These are phyloP conservation scores for Heimioporus punctisporus DNA, from an alignment of 1,284 basidiomycete species.

Conservation along the genomic window DNA sequence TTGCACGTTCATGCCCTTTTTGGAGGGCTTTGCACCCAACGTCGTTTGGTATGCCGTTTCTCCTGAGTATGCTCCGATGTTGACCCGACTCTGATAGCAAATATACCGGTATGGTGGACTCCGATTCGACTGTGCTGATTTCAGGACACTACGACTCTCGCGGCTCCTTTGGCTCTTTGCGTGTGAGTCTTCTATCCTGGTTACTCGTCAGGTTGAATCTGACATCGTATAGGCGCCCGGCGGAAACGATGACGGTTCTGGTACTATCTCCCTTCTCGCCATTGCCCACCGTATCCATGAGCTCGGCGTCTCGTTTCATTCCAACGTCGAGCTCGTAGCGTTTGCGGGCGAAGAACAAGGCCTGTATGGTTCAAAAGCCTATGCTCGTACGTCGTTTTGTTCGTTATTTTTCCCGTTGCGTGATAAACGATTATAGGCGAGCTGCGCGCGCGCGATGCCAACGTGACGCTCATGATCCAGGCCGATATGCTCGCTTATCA, in stretches of 20 bases:
- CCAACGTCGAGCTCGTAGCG: slow-evolving; percentile 68
- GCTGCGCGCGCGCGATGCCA: slow-evolving; percentile 55
- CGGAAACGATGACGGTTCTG: slow-evolving; percentile 82
- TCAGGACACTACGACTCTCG: slow-evolving; percentile 88
- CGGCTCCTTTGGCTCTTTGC: slow-evolving; percentile 73
- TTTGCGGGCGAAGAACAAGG: slow-evolving; percentile 81
- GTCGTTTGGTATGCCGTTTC: slow-evolving; percentile 66
- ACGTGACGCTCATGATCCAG: slow-evolving; percentile 83
- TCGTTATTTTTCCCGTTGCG: no score
- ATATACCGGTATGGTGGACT: slow-evolving; percentile 45
- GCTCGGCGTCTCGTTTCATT: slow-evolving; percentile 62
- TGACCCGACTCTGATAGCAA: slow-evolving; percentile 39
- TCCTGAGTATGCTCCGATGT: background rate
- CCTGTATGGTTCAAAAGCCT: slow-evolving; percentile 63
- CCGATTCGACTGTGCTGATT: slow-evolving; percentile 65
- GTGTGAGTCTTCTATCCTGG: slow-evolving; percentile 9
- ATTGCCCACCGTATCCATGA: slow-evolving; percentile 73
- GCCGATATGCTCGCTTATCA: slow-evolving; percentile 90
- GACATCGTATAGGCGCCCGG: slow-evolving; percentile 35
- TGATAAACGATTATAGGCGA: slow-evolving; percentile 42
- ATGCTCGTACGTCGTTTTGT: slow-evolving; percentile 54
- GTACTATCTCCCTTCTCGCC: slow-evolving; percentile 73
- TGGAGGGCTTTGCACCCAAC: slow-evolving; percentile 78
- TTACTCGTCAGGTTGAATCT: background rate
- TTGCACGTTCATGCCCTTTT: slow-evolving; percentile 70